Percentiles rank a stretch among this genome's conserved stretches.
phyloP scores from a whole-genome alignment of 2,329 filamentous ascomycete genomes.

The Pyrenophora graminea region DNA sequence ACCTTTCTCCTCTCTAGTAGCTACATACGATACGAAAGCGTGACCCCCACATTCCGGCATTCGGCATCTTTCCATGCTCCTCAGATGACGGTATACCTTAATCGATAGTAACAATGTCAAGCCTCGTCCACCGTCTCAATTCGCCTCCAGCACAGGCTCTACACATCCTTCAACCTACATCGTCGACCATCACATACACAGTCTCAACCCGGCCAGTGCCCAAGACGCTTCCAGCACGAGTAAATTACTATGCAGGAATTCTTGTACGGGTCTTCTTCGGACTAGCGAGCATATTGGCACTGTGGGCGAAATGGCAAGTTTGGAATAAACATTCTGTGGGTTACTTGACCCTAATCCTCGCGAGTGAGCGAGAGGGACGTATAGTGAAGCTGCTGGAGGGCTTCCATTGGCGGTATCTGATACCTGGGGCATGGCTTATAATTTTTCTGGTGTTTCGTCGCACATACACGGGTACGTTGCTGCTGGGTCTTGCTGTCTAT shows the following conservation, averaged over 20 bases:
- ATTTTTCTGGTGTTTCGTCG: constrained; percentile 53
- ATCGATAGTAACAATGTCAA: constrained; percentile 21
- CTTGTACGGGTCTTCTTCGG: constrained; percentile 53
- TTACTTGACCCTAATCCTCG: constrained; percentile 6
- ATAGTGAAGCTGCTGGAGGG: constrained; percentile 45
- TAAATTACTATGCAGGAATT: constrained; percentile 51
- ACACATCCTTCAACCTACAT: constrained; percentile 55
- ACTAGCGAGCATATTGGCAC: constrained; percentile 45
- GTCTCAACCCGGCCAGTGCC: constrained; percentile 75
- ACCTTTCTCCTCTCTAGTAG: constrained; percentile 4
- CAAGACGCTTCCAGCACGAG: constrained; percentile 52
- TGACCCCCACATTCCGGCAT: constrained; percentile 7
- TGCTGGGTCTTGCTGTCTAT: neutral
- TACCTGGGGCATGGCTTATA: constrained; percentile 44
- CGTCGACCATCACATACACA: constrained; percentile 89
- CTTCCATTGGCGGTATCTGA: constrained; percentile 50
- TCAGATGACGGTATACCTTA: constrained; percentile 10
- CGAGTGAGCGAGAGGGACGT: constrained; percentile 15
- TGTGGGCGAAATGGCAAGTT: constrained; percentile 36
- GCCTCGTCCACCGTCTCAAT: constrained; percentile 28
- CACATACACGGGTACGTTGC: constrained; percentile 55
- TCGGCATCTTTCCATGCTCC: neutral
- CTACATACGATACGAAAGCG: neutral
- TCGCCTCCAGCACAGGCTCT: constrained; percentile 36
- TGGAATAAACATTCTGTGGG: constrained; percentile 5